Evolutionary conservation across 108 stramenopile genomes (phyloP), one percentile per base, ranked within the genome.

Genomic region (Pseudonitzschia multistriata): DNA sequence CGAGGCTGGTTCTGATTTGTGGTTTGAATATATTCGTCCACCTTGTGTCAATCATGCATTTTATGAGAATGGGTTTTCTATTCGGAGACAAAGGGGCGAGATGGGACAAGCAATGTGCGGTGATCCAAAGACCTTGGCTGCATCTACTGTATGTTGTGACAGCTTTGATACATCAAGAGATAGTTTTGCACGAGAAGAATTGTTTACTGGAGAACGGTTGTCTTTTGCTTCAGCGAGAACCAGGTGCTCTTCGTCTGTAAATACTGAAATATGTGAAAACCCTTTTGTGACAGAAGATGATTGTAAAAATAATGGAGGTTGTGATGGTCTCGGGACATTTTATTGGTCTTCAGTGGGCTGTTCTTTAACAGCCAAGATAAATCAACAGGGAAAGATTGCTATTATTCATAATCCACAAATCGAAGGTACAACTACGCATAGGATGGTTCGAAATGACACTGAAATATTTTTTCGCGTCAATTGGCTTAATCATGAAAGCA

Each of bases 11-110:
- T 45, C 42, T 45, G 81, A 77, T 17, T 66, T 85, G 13, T 71
- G 74, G 65, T 91, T 78, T 53, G 90, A 91, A 68, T 91, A 84
- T 71, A 68, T 87, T 21, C 72, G 75, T 11, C 76, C 78, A 14
- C 71, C 84, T 6, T 88, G 87, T 79, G 85, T 87, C 3, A 60
- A 87, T 13, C 83, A 82, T 49, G 76, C 69, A 15, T 88, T 88
- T 55, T 86, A 71, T 40, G 60, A 57, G 21, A 74, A 85, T 62
- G 84, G 83, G 6, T 75, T 79, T 59, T 79, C 70, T 35, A 72
- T 87, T 7, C 54, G 81, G 6, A 37, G 64, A 15, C 45, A 53
- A 52, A 45, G 66, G 31, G 61, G 61, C 21, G 34, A 39, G 10
- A n/a, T 29, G 19, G 27, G 54, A 29, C 35, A 50, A 17, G 45